These are phyloP conservation scores for Claviceps digitariae DNA, from an alignment of 2,329 filamentous ascomycete genomes.

Conservation along the genomic window DNA sequence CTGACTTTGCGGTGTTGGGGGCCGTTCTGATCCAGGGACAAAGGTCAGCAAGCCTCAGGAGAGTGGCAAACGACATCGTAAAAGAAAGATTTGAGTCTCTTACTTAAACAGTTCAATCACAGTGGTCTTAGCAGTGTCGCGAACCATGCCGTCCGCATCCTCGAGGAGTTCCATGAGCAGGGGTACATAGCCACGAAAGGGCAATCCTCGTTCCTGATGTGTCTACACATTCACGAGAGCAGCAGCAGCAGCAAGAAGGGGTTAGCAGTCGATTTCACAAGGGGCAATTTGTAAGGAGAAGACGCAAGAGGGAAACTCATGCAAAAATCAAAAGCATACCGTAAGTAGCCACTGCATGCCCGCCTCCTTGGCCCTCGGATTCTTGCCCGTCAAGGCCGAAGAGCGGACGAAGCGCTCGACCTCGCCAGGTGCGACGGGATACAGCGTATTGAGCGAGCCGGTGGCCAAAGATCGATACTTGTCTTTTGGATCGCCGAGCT, in stretches of 20 bases:
- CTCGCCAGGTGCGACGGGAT: conserved; percentile 53
- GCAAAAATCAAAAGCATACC: too few species aligned
- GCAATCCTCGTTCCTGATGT: conserved; percentile 65
- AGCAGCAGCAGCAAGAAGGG: too few species aligned
- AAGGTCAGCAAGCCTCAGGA: conserved; percentile 4
- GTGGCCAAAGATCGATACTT: conserved; percentile 63
- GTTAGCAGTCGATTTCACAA: conserved; percentile 9
- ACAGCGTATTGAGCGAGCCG: conserved; percentile 66
- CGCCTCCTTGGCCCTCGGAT: conserved; percentile 70
- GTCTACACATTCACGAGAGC: conserved; percentile 38
- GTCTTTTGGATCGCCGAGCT: conserved; percentile 79
- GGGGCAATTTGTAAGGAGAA: too few species aligned
- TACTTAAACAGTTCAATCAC: conserved; percentile 80
- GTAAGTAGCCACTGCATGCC: conserved; percentile 75
- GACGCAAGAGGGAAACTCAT: not conserved
- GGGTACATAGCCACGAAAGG: conserved; percentile 73
- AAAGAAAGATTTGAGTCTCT: too few species aligned
- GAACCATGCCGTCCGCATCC: conserved; percentile 76
- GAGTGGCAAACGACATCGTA: too few species aligned
- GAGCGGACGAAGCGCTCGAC: conserved; percentile 73
- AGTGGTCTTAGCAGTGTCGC: conserved; percentile 69
- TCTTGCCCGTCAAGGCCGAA: conserved; percentile 64
- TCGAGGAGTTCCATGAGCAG: conserved; percentile 75
- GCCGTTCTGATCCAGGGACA: conserved; percentile 42
- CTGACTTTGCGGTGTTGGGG: conserved; percentile 70